Evolutionary conservation across 305 asterid genomes (phyloP), one percentile per base, ranked within the genome.

Genomic region (Plantago lanceolata): DNA sequence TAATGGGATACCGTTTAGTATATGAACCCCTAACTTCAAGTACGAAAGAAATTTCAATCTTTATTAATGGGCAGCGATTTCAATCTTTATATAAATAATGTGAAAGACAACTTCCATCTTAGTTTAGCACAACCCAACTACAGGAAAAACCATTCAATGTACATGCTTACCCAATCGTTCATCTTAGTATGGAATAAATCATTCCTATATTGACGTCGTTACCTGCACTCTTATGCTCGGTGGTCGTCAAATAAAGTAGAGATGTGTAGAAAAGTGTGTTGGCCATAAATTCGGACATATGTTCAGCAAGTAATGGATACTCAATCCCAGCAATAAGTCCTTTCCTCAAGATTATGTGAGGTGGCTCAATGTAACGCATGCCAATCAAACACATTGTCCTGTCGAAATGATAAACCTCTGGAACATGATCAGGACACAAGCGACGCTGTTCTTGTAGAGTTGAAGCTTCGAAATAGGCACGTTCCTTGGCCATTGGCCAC

Each of bases 401-500:
- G 72, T 93, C 97, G 17, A 93, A 90, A 81, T 93, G 96, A 75
- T 93, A 93, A 67, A 93, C 95, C 74, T 85, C 90, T 15, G 99
- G 99, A 75, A 86, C 92, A 65, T 83, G 86, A 61, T 79, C 86
- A 7, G 95, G 96, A 70, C 86, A 81, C 78, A 85, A 74, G 17
- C 90, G 86, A 5, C 83, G 84, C 3, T 90, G 90, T 72, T 86
- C 94, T 68, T 76, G 86, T 37, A 90, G 68, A 19, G 86, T 61
- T 19, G 76, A 67, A 14, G 82, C 66, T 82, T 93, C 99, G 68
- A 87, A 93, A 78, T 87, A 87, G 48, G 97, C 85, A 44, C 99
- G 94, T 48, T 93, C 99, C 68, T 90, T 93, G 5, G 95, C 50
- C 99, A 93, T 84, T 19, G 97, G 97, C 94, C 96, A 90, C 43